Conservation (phyloP, 1,284 basidiomycete genomes). For the Ustilago esculenta region DNA sequence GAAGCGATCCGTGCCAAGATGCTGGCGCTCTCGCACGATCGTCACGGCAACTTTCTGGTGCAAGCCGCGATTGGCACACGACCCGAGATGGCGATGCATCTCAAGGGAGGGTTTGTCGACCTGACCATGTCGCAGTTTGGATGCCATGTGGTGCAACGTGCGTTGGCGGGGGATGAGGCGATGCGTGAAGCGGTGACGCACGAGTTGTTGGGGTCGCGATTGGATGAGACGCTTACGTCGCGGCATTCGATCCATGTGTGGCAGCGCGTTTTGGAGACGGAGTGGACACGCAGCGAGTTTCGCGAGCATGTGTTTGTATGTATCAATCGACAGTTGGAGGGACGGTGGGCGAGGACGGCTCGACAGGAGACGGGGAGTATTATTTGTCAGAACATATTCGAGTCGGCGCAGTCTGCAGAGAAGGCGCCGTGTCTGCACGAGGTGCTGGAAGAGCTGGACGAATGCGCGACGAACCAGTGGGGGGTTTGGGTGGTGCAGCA, state of each 20-base stretch:
- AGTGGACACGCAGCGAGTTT: conserved; percentile 43
- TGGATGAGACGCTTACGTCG: conserved; percentile 55
- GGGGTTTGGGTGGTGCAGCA: conserved; percentile 66
- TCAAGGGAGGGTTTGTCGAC: conserved; percentile 48
- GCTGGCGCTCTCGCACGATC: conserved; percentile 48
- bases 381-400: conserved; percentile 61
- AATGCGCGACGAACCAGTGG: conserved; percentile 62
- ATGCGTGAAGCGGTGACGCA: conserved; percentile 37
- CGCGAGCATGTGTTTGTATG: conserved; percentile 46
- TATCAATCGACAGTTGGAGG: conserved; percentile 53
- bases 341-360: conserved; percentile 54
- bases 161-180: conserved; percentile 47
- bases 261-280: conserved; percentile 51
- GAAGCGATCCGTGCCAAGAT: conserved; percentile 41
- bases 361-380: conserved; percentile 60
- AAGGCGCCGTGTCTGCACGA: conserved; percentile 57
- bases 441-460: conserved; percentile 50
- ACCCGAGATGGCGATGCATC: conserved; percentile 28
- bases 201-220: conserved; percentile 51
- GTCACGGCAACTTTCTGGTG: conserved; percentile 62
- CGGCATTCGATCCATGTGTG: conserved; percentile 62
- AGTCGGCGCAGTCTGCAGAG: conserved; percentile 49
- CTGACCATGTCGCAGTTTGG: conserved; percentile 59
- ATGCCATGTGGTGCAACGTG: conserved; percentile 59
- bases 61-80: conserved; percentile 49